Evolutionary conservation across 1,284 basidiomycete species (phyloP), one percentile per base, ranked within the genome.

Genomic region (Microbotryum lychnidis-dioicae): DNA sequence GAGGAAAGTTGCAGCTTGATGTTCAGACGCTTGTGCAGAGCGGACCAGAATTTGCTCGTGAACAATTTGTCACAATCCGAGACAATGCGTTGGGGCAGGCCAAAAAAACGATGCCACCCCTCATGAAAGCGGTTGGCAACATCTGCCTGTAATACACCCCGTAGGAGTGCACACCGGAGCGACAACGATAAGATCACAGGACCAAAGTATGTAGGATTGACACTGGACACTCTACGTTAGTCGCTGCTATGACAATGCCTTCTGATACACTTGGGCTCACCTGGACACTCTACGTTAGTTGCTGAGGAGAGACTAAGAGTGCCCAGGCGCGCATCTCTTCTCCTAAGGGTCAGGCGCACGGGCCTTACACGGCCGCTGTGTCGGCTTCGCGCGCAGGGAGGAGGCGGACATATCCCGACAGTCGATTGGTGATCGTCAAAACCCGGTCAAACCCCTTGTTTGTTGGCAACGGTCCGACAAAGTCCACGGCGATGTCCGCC

Each of bases 401-500:
- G 0, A 79, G 54, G 47, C 78, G 75, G 0, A 77, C 69, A 71
- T 78, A 76, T 0, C 69, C 69, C 4, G 75, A 74, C 2, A 78
- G 61, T 6, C 73, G 70, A 65, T 76, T 72, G 1, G 79, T 76
- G 0, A 79, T 61, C 0, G 78, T 75, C 6, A 72, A 70, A 0
- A 80, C 73, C 58, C 72, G 71, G 65, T 81, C 75, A 62, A 72
- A 79, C 0, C 69, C 64, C 4, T 60, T 58, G 0, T 75, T 76
- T 7, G 67, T 56, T 0, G 76, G 79, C 0, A 81, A 62, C 0
- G 76, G 77, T 4, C 79, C 77, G 0, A 81, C 74, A 20, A 58
- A 62, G 23, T 62, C 56, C 0, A 62, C 18, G 6, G 56, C 57
- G 16, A 67, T 50, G 20, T 65, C 50, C 21, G 54, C n/a, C 29